phyloP scores from a whole-genome alignment of 257 asterid genomes.

The Thymus mandschuricus region DNA sequence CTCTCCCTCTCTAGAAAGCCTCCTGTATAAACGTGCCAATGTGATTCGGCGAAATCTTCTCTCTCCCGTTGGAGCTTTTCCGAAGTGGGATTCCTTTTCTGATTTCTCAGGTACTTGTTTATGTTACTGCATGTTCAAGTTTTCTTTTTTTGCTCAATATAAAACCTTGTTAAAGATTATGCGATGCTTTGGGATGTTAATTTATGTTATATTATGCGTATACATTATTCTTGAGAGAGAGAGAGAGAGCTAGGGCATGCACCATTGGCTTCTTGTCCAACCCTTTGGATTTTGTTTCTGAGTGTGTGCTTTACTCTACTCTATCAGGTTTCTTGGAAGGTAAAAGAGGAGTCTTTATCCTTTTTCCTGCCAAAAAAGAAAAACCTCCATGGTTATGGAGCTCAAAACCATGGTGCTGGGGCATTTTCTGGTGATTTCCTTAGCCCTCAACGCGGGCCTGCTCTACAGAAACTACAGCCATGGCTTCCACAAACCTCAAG shows the following conservation, averaged over 20 bases:
- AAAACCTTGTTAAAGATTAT: too few relatives aligned
- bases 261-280: slow-evolving; percentile 14
- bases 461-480: slow-evolving; percentile 55
- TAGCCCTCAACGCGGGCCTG: slow-evolving; percentile 58
- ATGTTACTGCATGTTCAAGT: slow-evolving; percentile 24
- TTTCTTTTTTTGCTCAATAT: background rate
- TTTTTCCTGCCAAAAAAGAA: background rate
- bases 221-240: background rate
- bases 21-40: slow-evolving; percentile 23
- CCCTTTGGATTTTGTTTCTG: background rate
- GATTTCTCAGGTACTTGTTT: slow-evolving; percentile 30
- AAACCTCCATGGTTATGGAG: slow-evolving; percentile 35
- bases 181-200: too few relatives aligned
- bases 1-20: background rate
- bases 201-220: background rate
- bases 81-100: slow-evolving; percentile 37
- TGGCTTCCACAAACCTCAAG: slow-evolving; percentile 39
- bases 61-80: slow-evolving; percentile 26
- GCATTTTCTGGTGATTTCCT: slow-evolving; percentile 53
- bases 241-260: slow-evolving; percentile 32
- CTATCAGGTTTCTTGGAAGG: background rate
- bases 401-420: slow-evolving; percentile 48
- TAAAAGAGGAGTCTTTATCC: background rate
- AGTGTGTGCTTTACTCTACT: background rate
- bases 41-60: slow-evolving; percentile 28